phyloP scores from a whole-genome alignment of 2,329 filamentous ascomycete species.

The Metarhizium rileyi region DNA sequence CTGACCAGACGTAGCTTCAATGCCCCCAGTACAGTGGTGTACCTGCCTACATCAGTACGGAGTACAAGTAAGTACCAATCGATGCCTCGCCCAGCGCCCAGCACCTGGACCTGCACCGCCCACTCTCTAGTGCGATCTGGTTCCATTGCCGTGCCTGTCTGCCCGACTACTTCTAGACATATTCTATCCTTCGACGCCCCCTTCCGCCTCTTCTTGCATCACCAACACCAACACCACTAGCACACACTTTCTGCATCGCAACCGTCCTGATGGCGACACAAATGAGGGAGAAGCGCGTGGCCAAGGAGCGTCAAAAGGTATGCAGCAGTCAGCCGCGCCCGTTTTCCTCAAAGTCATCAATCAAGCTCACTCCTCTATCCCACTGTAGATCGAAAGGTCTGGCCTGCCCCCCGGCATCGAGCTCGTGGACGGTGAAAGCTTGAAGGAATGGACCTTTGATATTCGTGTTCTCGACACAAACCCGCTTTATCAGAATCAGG shows the following conservation, averaged over 20 bases:
- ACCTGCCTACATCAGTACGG: no score
- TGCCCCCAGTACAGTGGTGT: no score
- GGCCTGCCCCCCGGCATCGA: slow-evolving; percentile 60
- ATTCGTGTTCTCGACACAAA: slow-evolving; percentile 85
- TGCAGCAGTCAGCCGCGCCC: background rate
- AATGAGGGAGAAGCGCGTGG: slow-evolving; percentile 18
- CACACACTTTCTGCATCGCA: slow-evolving; percentile 3
- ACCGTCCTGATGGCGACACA: slow-evolving; percentile 17
- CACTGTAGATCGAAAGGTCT: slow-evolving; percentile 39
- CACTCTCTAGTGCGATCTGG: no score
- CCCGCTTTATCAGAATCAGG: slow-evolving; percentile 72
- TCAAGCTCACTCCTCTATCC: slow-evolving; percentile 10
- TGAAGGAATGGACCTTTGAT: slow-evolving; percentile 76
- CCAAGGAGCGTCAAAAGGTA: slow-evolving; percentile 22
- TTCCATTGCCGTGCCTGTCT: no score
- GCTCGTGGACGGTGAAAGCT: slow-evolving; percentile 70
- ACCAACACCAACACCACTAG: no score
- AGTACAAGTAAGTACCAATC: no score
- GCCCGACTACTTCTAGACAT: no score
- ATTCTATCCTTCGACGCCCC: no score
- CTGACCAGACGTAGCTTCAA: no score
- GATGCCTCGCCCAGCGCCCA: no score
- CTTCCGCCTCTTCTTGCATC: background rate
- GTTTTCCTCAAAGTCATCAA: slow-evolving; percentile 1
- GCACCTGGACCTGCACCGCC: no score